Evolutionary conservation across 2,329 filamentous ascomycete species (phyloP), one percentile per base, ranked within the genome.

Genomic region (Ophiocordyceps camponoti-leonardi): DNA sequence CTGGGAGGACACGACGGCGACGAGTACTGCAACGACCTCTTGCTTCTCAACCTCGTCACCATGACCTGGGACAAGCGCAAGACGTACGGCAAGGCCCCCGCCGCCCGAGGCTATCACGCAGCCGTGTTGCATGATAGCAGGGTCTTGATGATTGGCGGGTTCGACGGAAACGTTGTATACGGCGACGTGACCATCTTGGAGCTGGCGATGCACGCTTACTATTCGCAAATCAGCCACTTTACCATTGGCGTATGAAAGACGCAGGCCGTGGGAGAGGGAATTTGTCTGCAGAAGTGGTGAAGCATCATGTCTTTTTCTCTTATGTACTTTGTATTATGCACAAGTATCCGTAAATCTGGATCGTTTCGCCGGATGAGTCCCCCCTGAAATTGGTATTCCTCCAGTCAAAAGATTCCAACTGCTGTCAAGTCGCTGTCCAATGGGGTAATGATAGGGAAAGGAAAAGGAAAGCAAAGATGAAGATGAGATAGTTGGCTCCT

Each of bases 211-310:
- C 79, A 82, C 59, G 74, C 79, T 35, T 83, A 83, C 57, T 83
- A 82, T 55, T 81, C 78, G 49, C 79, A 83, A 61, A 83, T 83
- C 56, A 81, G 77, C 57, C 78, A 83, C 59, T 83, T 83, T 52
- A 77, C 69, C 37, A 82, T 83, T 53, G 77, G 81, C 54, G 76
- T 83, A 48, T 81, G 49, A 56, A 22, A 41, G 1, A 19, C 19
- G 31, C 16, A 35, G 11, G 4, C 4, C 16, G 19, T 11, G 12
- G 6, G 1, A 13, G 13, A 22, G 13, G 8, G 8, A 22, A 7
- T 6, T 41, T 8, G 12, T 4, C 22, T 37, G 35, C 16, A 37
- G 3, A 10, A 37, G 35, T 18, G 16, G 35, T 18, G 35, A 37
- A 37, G 35, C 35, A 18, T 18, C 35, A 31, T 26, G 2, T 37